Conservation (phyloP, 768 basidiomycete genomes). For the Termitomyces sp. region DNA sequence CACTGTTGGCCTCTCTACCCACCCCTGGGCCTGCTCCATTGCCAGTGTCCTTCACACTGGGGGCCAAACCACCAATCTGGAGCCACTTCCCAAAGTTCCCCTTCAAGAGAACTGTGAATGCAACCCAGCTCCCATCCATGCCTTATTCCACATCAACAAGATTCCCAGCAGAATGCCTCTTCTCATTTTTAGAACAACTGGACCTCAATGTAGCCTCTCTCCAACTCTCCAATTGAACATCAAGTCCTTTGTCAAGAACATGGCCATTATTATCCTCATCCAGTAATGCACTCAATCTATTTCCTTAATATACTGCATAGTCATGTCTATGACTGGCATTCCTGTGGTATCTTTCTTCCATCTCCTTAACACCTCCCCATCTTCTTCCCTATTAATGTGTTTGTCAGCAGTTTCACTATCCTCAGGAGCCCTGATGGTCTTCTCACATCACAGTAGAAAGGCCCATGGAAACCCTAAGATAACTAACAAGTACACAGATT, state of each 20-base stretch:
- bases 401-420: conserved; percentile 8
- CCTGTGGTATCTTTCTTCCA: conserved; percentile 77
- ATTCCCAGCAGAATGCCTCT: too few species aligned
- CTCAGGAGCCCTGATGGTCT: conserved; percentile 31
- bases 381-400: conserved; percentile 9
- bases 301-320: conserved; percentile 65
- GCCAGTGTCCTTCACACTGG: too few species aligned
- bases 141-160: too few species aligned
- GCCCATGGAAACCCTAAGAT: conserved; percentile 87
- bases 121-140: too few species aligned
- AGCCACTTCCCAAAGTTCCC: too few species aligned
- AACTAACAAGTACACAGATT: conserved; percentile 66
- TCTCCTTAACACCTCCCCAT: conserved; percentile 25
- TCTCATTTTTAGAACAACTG: too few species aligned
- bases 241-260: conserved; percentile 75
- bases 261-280: conserved; percentile 74
- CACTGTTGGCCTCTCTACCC: too few species aligned
- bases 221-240: conserved; percentile 92
- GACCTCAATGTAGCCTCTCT: conserved; percentile 55
- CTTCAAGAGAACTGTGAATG: too few species aligned
- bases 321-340: conserved; percentile 84
- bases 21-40: too few species aligned
- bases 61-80: too few species aligned
- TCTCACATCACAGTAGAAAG: conserved; percentile 70
- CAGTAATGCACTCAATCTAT: conserved; percentile 83